Base-by-base conservation (phyloP, 345 rosid species). In the Conringia planisiliqua region DNA sequence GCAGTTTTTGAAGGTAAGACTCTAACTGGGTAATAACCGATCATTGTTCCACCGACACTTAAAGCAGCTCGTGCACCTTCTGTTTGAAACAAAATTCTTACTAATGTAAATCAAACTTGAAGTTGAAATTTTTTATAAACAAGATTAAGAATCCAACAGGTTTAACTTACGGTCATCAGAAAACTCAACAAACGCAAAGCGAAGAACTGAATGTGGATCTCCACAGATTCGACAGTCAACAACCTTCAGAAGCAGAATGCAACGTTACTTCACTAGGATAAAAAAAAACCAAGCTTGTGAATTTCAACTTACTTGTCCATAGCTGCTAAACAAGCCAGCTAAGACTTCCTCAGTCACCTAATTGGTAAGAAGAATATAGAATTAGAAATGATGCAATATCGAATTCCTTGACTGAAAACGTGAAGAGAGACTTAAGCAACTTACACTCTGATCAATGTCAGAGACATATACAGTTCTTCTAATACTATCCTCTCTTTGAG, bases 171-270 rank as follows among this genome's bases (percentile, higher is more conserved):
- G 79, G 67, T 88, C 96, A 82, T 89, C 90, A 47, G 93, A 84
- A 72, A 92, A 92, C 82, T 92, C 96, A 65, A 92, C 90, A 77
- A 92, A 92, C 16, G 98, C 98, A 84, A 92, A 90, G 42, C 96
- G 95, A 80, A 92, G 96, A 82, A 86, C 88, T 22, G 98, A 92
- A 83, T 84, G 83, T 54, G 95, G 95, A 86, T 92, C 96, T 44
- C 93, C 95, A 77, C 96, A 92, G 63, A 92, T 87, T 68, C 98
- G 85, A 79, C 98, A 92, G 80, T 90, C 98, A 81, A 92, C 92
- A 85, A 92, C 95, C 98, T 92, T 82, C 54, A 81, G 26, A 71
- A 77, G 54, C 47, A 65, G 42, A 78, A 38, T 47, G 48, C 48
- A 57, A 71, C 73, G 30, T 38, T 14, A 65, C 56, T 42, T 24